A percentile compares a stretch with the other conserved stretches of the same genome.
These are phyloP conservation scores for Wickerhamomyces queroliae DNA, from an alignment of 805 yeast species.

Conservation along the genomic window DNA sequence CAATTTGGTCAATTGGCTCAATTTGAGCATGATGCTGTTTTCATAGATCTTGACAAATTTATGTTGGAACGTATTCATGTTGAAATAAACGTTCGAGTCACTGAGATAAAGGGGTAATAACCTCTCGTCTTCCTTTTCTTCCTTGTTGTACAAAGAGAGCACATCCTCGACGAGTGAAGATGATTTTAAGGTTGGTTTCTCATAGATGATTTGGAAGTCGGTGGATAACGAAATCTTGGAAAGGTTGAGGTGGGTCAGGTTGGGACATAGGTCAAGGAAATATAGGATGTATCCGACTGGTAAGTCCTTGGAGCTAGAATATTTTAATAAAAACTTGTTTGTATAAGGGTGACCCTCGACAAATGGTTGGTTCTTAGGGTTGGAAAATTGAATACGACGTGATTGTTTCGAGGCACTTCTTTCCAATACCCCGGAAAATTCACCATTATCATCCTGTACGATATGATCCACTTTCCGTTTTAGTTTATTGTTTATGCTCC, in stretches of 20 bases:
- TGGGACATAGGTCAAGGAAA: constrained; percentile 60
- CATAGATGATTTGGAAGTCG: constrained; percentile 50
- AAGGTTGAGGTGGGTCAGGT: constrained; percentile 50
- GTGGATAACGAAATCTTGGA: constrained; percentile 55
- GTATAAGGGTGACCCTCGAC: constrained; percentile 50
- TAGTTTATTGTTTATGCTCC: constrained; percentile 7
- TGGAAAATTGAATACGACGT: constrained; percentile 5
- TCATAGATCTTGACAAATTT: constrained; percentile 15
- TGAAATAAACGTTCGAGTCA: constrained; percentile 20
- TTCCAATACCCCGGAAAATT: too few species aligned
- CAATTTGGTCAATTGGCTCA: constrained; percentile 31
- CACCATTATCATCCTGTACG: not conserved
- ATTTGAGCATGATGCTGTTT: constrained; percentile 18
- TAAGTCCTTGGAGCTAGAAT: constrained; percentile 63
- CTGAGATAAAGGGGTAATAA: constrained; percentile 6
- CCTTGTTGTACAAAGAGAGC: constrained; percentile 1
- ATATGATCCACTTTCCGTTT: not conserved
- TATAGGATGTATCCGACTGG: constrained; percentile 77
- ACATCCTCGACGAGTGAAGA: constrained; percentile 20
- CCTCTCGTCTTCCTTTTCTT: not conserved
- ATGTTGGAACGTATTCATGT: constrained; percentile 14
- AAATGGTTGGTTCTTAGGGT: constrained; percentile 26
- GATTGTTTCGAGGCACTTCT: constrained; percentile 3
- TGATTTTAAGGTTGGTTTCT: constrained; percentile 2
- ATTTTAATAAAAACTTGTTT: constrained; percentile 54